Conservation (phyloP, 176 grass and related monocot species). For the Zea mays region Zm-B73-REFERENCE-NAM-5.0 NC_050105.1:126880501-126881000, state of each 20-base stretch:
- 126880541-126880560: no score
- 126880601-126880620: no score
- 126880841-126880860: slow-evolving; percentile 1
- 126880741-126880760: neutral
- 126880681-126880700: no score
- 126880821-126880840: neutral
- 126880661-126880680: no score
- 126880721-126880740: neutral
- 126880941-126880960: neutral
- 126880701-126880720: no score
- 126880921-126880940: neutral
- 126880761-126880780: neutral
- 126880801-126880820: neutral
- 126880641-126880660: no score
- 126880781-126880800: neutral
- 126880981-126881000: slow-evolving; percentile 79
- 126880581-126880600: no score
- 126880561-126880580: no score
- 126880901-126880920: neutral
- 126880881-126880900: slow-evolving; percentile 15
- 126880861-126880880: neutral
- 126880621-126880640: no score
- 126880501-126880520: neutral
- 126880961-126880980: neutral
- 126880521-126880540: no score